Percentiles rank a stretch among this genome's conserved stretches.
Conservation (phyloP, 352 stramenopile genomes). For the Pythium sp. region DNA sequence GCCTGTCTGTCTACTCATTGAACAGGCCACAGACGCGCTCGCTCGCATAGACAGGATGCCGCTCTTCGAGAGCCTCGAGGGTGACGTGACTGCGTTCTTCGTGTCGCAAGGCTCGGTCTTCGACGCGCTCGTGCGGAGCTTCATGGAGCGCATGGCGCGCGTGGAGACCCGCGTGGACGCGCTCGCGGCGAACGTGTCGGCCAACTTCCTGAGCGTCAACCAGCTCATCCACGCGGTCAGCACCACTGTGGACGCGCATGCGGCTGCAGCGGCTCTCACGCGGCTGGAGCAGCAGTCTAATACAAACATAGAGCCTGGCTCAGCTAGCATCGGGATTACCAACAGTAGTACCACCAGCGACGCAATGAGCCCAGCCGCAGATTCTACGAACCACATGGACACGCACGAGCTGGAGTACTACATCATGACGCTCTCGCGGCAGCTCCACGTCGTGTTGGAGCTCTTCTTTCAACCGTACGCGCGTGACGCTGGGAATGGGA, state of each 20-base stretch:
- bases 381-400: conserved; percentile 7
- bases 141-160: conserved; percentile 49
- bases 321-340: not conserved
- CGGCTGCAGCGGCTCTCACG: conserved; percentile 10
- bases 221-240: conserved; percentile 27
- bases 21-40: not conserved
- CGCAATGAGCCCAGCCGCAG: not conserved
- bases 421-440: conserved; percentile 48
- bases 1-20: not conserved
- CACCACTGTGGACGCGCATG: conserved; percentile 14
- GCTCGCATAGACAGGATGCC: conserved; percentile 28
- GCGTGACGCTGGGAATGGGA: conserved; percentile 22
- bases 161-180: conserved; percentile 46
- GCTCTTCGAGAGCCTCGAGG: conserved; percentile 66
- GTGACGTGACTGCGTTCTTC: conserved; percentile 61
- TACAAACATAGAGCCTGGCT: not conserved
- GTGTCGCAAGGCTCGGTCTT: conserved; percentile 72
- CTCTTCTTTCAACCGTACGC: conserved; percentile 51
- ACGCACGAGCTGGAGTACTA: conserved; percentile 60
- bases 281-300: conserved; percentile 8
- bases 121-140: conserved; percentile 47
- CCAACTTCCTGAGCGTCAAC: conserved; percentile 32
- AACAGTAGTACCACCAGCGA: not conserved
- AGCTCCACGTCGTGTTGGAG: conserved; percentile 62
- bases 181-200: conserved; percentile 23